Conservation (phyloP, 495 filamentous ascomycete genomes). For the Podospora pseudocomata region DNA sequence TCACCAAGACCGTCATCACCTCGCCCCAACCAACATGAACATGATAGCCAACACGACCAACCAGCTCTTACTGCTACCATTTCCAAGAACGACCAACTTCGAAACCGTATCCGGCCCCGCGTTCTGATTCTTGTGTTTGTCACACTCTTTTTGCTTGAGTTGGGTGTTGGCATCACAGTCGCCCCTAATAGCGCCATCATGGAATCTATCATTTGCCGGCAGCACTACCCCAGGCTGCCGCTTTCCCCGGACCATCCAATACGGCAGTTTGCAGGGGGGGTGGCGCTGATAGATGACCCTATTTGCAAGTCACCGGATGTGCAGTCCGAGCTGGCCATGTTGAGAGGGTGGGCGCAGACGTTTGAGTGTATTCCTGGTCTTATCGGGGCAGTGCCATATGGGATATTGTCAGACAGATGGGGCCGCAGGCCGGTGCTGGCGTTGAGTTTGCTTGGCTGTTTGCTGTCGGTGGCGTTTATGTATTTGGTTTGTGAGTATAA, state of each 20-base stretch:
- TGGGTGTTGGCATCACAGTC: constrained; percentile 19
- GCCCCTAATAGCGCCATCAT: constrained; percentile 31
- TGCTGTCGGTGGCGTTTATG: constrained; percentile 14
- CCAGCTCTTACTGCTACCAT: constrained; percentile 6
- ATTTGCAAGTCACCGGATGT: constrained; percentile 30
- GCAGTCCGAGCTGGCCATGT: constrained; percentile 33
- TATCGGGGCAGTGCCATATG: constrained; percentile 29
- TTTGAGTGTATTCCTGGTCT: constrained; percentile 33
- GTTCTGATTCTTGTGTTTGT: constrained; percentile 27
- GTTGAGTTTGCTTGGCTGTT: constrained; percentile 23
- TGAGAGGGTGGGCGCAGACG: constrained; percentile 30
- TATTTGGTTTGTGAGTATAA: constrained; percentile 27
- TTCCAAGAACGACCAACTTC: constrained; percentile 2
- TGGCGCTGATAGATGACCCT: constrained; percentile 17
- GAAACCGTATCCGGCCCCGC: constrained; percentile 20
- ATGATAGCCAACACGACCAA: not conserved
- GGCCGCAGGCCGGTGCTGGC: constrained; percentile 31
- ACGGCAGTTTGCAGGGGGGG: constrained; percentile 1
- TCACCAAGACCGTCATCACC: not conserved
- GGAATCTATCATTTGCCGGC: constrained; percentile 34
- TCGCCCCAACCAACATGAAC: not conserved
- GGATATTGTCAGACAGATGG: constrained; percentile 35
- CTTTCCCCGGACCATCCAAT: not conserved
- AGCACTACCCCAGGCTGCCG: constrained; percentile 28
- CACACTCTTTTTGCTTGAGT: constrained; percentile 31